Conservation (phyloP, 129 eudicot genomes). For the Chrysanthemum makinoi region DNA sequence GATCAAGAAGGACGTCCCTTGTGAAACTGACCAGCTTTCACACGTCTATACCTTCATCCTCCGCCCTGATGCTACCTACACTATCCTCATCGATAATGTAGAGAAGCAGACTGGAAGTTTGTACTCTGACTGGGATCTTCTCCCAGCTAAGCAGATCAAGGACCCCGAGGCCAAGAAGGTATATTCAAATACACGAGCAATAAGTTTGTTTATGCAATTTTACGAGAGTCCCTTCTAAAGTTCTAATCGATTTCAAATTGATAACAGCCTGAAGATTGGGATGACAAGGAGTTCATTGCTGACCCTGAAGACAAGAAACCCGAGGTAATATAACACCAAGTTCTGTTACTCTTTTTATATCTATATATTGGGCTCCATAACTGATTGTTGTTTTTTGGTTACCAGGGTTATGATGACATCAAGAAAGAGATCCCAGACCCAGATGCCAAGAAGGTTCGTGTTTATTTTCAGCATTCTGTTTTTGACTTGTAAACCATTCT, state of each 20-base stretch:
- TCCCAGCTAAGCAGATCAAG: slow-evolving; percentile 71
- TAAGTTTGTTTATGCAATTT: not conserved
- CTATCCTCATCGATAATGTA: slow-evolving; percentile 77
- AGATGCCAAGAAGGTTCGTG: slow-evolving; percentile 7
- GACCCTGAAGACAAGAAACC: slow-evolving; percentile 89
- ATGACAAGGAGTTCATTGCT: slow-evolving; percentile 69
- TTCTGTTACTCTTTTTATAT: not conserved
- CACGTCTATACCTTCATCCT: slow-evolving; percentile 81
- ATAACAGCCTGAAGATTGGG: slow-evolving; percentile 88
- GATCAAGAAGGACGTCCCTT: slow-evolving; percentile 86
- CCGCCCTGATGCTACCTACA: slow-evolving; percentile 89
- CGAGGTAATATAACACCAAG: slow-evolving; percentile 32
- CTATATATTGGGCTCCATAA: not conserved
- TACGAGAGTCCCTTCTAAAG: not conserved
- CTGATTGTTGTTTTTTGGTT: not conserved
- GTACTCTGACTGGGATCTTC: slow-evolving; percentile 79
- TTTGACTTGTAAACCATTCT: not conserved
- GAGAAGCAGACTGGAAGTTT: slow-evolving; percentile 83
- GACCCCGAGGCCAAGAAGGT: slow-evolving; percentile 83
- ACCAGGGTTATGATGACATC: slow-evolving; percentile 90
- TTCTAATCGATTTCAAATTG: not conserved
- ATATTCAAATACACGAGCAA: not conserved
- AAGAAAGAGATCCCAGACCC: slow-evolving; percentile 50
- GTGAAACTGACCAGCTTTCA: slow-evolving; percentile 71
- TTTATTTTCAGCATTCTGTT: not conserved